phyloP scores from a whole-genome alignment of 202 grass and related monocot genomes.

The Tripidium arundinaceum region DNA sequence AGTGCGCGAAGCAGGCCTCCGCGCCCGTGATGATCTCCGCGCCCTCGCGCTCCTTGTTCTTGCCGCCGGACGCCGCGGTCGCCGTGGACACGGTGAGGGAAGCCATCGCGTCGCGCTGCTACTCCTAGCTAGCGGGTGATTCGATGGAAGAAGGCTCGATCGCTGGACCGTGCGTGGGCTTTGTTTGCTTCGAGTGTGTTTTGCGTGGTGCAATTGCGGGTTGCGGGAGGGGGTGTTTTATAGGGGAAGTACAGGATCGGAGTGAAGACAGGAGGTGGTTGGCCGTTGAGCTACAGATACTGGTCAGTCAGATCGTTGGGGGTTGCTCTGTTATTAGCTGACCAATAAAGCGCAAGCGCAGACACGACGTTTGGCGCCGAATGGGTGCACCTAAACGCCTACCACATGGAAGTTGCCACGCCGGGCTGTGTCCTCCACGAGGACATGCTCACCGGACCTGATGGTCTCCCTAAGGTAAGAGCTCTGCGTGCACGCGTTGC shows the following conservation, averaged over 20 bases:
- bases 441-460: background rate
- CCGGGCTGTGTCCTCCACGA: background rate
- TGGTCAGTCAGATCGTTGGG: constrained; percentile 6
- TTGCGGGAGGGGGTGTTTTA: background rate
- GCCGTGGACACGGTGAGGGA: constrained; percentile 30
- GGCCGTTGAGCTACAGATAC: constrained; percentile 49
- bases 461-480: background rate
- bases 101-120: background rate
- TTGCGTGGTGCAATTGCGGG: background rate
- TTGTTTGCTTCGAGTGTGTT: background rate
- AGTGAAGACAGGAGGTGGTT: background rate
- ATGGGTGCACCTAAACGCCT: constrained; percentile 26
- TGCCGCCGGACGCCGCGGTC: background rate
- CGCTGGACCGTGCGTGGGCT: background rate
- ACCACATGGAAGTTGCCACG: background rate
- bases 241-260: background rate
- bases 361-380: background rate
- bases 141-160: background rate
- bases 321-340: constrained; percentile 32
- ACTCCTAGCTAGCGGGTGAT: background rate
- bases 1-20: constrained; percentile 66
- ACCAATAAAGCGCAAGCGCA: constrained; percentile 14
- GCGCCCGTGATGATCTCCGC: constrained; percentile 62
- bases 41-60: constrained; percentile 35
- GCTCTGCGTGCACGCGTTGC: background rate